Percentiles rank a stretch among this genome's conserved stretches.
phyloP scores from a whole-genome alignment of 129 eudicot species.

The Centrapalus pauciflorus region DNA sequence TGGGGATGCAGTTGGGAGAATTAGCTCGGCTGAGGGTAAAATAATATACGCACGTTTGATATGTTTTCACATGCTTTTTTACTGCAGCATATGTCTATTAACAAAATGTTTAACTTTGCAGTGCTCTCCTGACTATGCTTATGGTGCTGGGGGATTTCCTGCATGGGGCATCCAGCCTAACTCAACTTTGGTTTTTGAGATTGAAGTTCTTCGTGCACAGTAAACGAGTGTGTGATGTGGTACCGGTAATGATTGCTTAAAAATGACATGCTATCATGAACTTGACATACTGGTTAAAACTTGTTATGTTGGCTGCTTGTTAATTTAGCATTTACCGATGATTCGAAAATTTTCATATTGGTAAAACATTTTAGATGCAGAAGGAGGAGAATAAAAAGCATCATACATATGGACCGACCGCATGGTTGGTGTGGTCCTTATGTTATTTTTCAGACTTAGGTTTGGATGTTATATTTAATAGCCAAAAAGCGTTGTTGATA shows the following conservation, averaged over 20 bases:
- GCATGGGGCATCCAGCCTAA: conserved; percentile 96
- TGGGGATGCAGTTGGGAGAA: conserved; percentile 98
- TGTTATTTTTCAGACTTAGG: too few species aligned
- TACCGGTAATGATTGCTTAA: too few species aligned
- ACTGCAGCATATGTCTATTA: background rate
- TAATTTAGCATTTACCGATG: too few species aligned
- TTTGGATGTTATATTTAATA: too few species aligned
- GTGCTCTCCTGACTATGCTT: conserved; percentile 98
- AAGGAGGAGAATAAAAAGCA: too few species aligned
- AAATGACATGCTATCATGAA: background rate
- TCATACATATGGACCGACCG: too few species aligned
- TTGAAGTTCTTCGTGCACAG: conserved; percentile 65
- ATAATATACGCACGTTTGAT: background rate
- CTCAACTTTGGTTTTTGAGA: conserved; percentile 83
- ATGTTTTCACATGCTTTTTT: background rate
- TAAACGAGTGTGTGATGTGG: conserved; percentile 9
- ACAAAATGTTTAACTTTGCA: conserved; percentile 43
- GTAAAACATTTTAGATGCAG: too few species aligned
- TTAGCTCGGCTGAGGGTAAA: conserved; percentile 79
- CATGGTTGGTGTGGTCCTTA: too few species aligned
- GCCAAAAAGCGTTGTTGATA: too few species aligned
- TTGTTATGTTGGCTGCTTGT: too few species aligned
- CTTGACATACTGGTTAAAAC: too few species aligned
- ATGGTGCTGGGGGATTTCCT: conserved; percentile 77
- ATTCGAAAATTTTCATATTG: too few species aligned